Conservation (phyloP, 495 filamentous ascomycete species). For the Penicillium pancosmium region DNA sequence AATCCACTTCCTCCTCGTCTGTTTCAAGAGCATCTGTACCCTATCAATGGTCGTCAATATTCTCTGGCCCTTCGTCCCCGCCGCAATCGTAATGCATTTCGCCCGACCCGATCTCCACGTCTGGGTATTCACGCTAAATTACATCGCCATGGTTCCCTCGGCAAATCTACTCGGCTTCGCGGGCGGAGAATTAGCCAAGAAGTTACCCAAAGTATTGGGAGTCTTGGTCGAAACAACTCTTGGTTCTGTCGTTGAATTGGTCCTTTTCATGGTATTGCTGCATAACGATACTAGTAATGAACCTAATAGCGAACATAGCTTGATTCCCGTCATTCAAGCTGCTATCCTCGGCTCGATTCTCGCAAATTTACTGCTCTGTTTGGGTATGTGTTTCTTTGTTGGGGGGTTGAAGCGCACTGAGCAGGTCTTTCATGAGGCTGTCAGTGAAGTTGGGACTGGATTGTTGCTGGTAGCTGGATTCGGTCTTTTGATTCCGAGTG, state of each 20-base stretch:
- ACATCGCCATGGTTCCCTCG: slow-evolving; percentile 83
- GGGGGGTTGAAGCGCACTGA: slow-evolving; percentile 68
- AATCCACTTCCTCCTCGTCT: slow-evolving; percentile 60
- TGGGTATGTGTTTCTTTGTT: slow-evolving; percentile 77
- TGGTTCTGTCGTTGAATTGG: slow-evolving; percentile 77
- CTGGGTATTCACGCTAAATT: slow-evolving; percentile 70
- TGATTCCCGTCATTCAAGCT: slow-evolving; percentile 75
- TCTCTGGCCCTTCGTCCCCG: slow-evolving; percentile 76
- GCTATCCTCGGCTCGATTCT: slow-evolving; percentile 82
- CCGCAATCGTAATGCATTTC: slow-evolving; percentile 67
- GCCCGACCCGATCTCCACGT: slow-evolving; percentile 61
- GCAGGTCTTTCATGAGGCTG: slow-evolving; percentile 71
- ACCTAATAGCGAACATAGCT: slow-evolving; percentile 31
- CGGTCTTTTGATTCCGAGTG: slow-evolving; percentile 79
- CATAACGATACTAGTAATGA: slow-evolving; percentile 32
- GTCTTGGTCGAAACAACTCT: slow-evolving; percentile 77
- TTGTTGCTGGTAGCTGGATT: slow-evolving; percentile 81
- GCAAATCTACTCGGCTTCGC: slow-evolving; percentile 89
- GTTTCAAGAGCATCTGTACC: slow-evolving; percentile 59
- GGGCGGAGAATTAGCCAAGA: slow-evolving; percentile 77
- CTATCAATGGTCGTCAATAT: slow-evolving; percentile 62
- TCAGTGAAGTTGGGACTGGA: slow-evolving; percentile 81
- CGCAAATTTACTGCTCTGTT: slow-evolving; percentile 74
- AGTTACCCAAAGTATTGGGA: slow-evolving; percentile 76
- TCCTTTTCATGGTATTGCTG: slow-evolving; percentile 77